These are phyloP conservation scores for Kuraishia borneana DNA, from an alignment of 805 yeast genomes.

Conservation along the genomic window DNA sequence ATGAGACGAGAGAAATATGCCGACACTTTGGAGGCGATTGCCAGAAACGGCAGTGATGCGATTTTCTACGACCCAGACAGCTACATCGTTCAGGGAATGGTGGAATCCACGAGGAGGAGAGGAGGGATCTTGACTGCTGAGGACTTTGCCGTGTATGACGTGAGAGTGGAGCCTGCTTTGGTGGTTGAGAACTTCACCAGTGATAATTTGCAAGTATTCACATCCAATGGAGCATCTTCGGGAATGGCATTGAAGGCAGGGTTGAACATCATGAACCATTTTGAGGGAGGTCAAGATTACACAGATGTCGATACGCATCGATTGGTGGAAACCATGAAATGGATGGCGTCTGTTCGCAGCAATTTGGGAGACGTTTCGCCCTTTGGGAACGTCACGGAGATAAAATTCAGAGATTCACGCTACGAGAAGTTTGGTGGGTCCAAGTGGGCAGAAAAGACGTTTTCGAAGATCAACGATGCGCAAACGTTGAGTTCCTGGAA, in stretches of 20 bases:
- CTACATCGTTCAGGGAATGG: slow-evolving; percentile 54
- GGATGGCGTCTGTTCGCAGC: slow-evolving; percentile 85
- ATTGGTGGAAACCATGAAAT: slow-evolving; percentile 80
- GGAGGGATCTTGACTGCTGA: slow-evolving; percentile 59
- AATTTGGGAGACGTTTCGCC: slow-evolving; percentile 60
- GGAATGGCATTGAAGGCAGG: slow-evolving; percentile 81
- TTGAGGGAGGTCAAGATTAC: slow-evolving; percentile 23
- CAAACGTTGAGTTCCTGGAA: slow-evolving; percentile 55
- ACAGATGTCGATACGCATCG: slow-evolving; percentile 45
- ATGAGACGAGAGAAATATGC: slow-evolving; percentile 55
- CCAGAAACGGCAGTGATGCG: slow-evolving; percentile 65
- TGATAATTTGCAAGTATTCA: slow-evolving; percentile 25
- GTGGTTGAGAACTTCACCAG: slow-evolving; percentile 21
- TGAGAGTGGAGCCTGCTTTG: slow-evolving; percentile 34
- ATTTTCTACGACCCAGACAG: slow-evolving; percentile 80
- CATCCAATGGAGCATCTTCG: slow-evolving; percentile 65
- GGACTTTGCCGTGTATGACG: slow-evolving; percentile 61
- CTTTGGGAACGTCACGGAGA: slow-evolving; percentile 14
- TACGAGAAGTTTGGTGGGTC: slow-evolving; percentile 32
- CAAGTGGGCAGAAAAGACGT: slow-evolving; percentile 49
- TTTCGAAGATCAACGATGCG: slow-evolving; percentile 37
- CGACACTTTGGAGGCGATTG: slow-evolving; percentile 54
- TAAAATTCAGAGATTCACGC: slow-evolving; percentile 19
- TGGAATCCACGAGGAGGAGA: slow-evolving; percentile 29
- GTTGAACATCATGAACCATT: slow-evolving; percentile 46